Conservation (phyloP, 2,329 filamentous ascomycete species). For the Microdochium nivale region DNA sequence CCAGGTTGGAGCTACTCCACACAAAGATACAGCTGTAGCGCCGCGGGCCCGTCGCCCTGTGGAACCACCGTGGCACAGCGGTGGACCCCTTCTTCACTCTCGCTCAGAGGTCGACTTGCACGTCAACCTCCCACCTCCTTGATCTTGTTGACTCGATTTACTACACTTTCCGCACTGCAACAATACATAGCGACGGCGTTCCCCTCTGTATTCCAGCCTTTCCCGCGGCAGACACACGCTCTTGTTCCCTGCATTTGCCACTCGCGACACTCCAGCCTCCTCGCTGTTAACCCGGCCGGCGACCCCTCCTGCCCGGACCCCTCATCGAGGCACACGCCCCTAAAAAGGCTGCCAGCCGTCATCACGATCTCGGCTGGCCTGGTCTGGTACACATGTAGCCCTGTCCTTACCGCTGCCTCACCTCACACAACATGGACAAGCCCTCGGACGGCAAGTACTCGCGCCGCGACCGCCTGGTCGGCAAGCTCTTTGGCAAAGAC, state of each 20-base stretch:
- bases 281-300: neutral
- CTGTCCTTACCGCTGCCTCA: neutral
- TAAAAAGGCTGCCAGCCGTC: neutral
- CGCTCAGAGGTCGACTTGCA: too few species aligned
- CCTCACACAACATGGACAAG: slow-evolving; percentile 18
- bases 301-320: neutral
- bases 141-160: neutral
- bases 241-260: neutral
- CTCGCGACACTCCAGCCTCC: neutral
- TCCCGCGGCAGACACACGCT: neutral
- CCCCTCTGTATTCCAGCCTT: neutral
- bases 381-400: neutral
- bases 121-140: neutral
- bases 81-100: too few species aligned
- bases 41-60: too few species aligned
- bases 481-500: slow-evolving; percentile 45
- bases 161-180: neutral
- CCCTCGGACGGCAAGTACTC: slow-evolving; percentile 17
- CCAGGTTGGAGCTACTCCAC: too few species aligned
- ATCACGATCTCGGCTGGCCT: neutral
- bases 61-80: too few species aligned
- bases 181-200: neutral
- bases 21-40: too few species aligned
- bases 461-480: slow-evolving; percentile 44
- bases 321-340: neutral